These are phyloP conservation scores for Chlamydomonas urium DNA, from an alignment of 139 green algal species.

Conservation along the genomic window DNA sequence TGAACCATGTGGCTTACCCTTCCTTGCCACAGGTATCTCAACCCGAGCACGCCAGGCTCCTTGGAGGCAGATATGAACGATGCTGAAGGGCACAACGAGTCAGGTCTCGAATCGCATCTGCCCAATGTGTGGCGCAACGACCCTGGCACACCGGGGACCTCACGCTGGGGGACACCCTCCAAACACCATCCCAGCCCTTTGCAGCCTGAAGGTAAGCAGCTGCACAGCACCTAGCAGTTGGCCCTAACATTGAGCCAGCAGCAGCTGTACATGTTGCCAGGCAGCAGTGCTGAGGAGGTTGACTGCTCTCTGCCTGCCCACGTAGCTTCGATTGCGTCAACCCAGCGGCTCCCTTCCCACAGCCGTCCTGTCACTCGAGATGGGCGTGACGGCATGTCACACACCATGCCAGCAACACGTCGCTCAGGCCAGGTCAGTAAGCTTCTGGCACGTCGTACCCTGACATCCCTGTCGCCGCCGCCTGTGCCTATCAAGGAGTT, in stretches of 20 bases:
- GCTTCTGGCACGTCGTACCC: background rate
- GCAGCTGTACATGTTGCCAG: too few species aligned
- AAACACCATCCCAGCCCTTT: too few species aligned
- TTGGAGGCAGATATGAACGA: too few species aligned
- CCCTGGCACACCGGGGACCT: too few species aligned
- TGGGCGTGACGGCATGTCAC: background rate
- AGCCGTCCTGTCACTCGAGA: too few species aligned
- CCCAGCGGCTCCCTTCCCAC: background rate
- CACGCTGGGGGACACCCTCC: too few species aligned
- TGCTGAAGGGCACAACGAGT: background rate
- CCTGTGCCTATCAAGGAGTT: background rate
- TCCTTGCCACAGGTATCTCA: background rate
- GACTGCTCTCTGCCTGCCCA: background rate
- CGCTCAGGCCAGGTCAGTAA: background rate
- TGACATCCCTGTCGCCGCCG: background rate
- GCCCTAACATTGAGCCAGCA: too few species aligned
- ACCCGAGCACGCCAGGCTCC: background rate
- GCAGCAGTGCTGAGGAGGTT: too few species aligned
- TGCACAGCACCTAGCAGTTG: too few species aligned
- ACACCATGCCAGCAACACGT: background rate
- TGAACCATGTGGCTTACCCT: background rate
- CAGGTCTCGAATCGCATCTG: too few species aligned
- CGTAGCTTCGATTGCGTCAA: background rate
- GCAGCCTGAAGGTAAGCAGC: too few species aligned
- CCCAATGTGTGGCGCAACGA: too few species aligned